phyloP scores from a whole-genome alignment of 257 asterid genomes.

The Coffea eugenioides region DNA sequence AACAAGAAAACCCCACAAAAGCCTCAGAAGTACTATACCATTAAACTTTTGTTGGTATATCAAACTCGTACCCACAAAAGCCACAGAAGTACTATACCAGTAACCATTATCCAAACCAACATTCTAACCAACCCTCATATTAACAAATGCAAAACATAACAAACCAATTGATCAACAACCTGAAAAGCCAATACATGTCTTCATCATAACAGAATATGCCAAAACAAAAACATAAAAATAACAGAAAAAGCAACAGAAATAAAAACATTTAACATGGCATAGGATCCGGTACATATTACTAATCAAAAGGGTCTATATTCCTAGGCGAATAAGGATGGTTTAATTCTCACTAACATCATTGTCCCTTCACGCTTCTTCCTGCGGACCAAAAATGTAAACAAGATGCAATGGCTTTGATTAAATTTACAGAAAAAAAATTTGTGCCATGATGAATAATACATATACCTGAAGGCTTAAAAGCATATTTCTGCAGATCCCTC shows the following conservation, averaged over 20 bases:
- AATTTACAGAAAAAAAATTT: background rate
- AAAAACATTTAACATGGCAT: background rate
- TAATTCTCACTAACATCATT: background rate
- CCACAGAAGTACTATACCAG: background rate
- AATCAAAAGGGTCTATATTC: background rate
- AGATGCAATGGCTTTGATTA: background rate
- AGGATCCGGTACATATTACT: background rate
- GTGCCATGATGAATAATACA: background rate
- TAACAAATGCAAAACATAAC: background rate
- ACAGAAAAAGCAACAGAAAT: background rate
- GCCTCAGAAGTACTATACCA: background rate
- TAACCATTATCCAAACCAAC: background rate
- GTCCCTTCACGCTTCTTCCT: background rate
- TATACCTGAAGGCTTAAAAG: conserved; percentile 4
- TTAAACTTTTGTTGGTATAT: background rate
- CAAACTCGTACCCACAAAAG: background rate
- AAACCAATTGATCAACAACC: background rate
- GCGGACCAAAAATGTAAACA: background rate
- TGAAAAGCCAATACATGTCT: background rate
- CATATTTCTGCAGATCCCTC: conserved; percentile 18
- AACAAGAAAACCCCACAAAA: background rate
- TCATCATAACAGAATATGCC: background rate
- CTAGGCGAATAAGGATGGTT: background rate
- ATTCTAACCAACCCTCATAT: conserved; percentile 1
- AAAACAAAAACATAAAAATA: background rate